Evolutionary conservation across 2,329 filamentous ascomycete species (phyloP).

Genomic region (Monilinia vaccinii-corymbosi): DNA sequence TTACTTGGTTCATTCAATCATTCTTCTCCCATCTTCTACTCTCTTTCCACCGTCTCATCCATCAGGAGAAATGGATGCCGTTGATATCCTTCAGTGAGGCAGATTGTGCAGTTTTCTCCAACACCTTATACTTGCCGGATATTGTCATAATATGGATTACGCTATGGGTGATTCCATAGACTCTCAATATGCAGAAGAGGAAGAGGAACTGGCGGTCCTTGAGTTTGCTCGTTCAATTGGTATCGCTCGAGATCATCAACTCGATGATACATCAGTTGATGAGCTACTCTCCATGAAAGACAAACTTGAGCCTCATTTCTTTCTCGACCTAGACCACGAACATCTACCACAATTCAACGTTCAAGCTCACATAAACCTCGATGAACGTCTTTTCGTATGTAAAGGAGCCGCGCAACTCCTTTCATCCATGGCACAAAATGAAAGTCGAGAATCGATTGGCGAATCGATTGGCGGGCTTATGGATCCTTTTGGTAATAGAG

Average conservation of each 20-base stretch:
- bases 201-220: constrained; percentile 18
- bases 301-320: not conserved
- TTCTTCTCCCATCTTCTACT: too few relatives aligned
- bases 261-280: constrained; percentile 11
- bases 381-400: constrained; percentile 22
- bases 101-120: not conserved
- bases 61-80: not conserved
- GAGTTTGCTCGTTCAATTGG: constrained; percentile 26
- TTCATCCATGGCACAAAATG: constrained; percentile 12
- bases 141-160: not conserved
- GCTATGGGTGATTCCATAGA: not conserved
- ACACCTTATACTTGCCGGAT: not conserved
- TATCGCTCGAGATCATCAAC: constrained; percentile 21
- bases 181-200: constrained; percentile 1
- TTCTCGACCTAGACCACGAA: constrained; percentile 3
- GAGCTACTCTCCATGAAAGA: constrained; percentile 16
- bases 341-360: constrained; percentile 18
- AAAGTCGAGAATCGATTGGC: constrained; percentile 12
- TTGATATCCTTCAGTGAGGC: not conserved
- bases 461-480: constrained; percentile 11
- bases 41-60: not conserved
- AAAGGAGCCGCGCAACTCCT: constrained; percentile 22
- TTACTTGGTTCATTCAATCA: not conserved
- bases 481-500: not conserved
- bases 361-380: constrained; percentile 9